Evolutionary conservation across 192 early-diverging fungal species (phyloP), one percentile per base, ranked within the genome.

Genomic region (Coemansia guatemalensis): DNA sequence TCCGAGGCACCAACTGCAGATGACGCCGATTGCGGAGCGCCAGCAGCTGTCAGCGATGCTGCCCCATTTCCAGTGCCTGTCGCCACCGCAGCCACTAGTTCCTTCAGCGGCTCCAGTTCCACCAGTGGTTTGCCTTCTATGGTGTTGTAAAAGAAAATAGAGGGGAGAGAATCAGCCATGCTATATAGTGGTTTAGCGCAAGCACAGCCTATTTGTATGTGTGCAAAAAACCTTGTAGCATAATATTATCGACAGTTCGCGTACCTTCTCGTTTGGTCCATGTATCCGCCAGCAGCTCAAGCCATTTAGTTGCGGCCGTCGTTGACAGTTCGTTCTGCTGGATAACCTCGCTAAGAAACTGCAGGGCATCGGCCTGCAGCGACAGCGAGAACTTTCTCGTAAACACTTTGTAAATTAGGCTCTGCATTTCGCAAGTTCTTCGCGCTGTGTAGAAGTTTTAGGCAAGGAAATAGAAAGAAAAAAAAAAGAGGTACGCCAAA

Each of bases 381-480:
- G 86, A 87, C 35, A 94, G 88, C 49, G 91, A 88, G 75, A 91
- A 87, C 54, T 89, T 91, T 56, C 89, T 88, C 6, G 87, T 88
- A 67, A 96, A 89, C 5, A 88, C 77, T 56, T 85, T 79, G 64
- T 87, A 90, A 65, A 93, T 89, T 58, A 78, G 61, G 41, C 73
- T 74, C 23, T 78, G 71, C 68, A 79, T 73, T 72, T 32, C 4
- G 55, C 22, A 17, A 27, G 41, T 21, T 51, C 8, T 11, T 2
- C 8, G 24, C 49, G 1, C 5, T 8, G 14, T 44, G 39, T 44
- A 35, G 17, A 17, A 44, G 39, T 8, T 7, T 20, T n/a, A 53
- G 30, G 6, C 35, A 56, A 56, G 21, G 53, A 11, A 12, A 47
- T 14, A 23, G 21, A 53, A 63, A 25, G 50, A 53, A 4, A 44